Conservation (phyloP, 129 eudicot species). For the Helichrysum umbraculigerum region DNA sequence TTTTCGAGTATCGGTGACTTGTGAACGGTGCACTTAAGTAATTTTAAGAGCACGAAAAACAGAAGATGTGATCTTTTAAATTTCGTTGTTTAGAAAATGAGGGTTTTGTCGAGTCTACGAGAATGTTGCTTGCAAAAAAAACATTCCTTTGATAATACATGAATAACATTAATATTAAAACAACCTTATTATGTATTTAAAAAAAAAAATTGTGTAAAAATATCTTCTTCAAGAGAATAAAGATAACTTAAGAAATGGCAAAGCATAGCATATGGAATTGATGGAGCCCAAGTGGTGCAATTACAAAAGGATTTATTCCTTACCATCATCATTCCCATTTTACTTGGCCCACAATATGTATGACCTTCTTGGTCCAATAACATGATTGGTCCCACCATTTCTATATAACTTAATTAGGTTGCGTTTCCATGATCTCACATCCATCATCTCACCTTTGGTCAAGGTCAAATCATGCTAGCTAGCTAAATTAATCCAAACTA, state of each 20-base stretch:
- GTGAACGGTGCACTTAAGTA: background rate
- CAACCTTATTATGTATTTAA: too few species aligned
- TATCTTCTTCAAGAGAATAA: background rate
- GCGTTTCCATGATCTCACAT: conserved; percentile 37
- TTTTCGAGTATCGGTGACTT: background rate
- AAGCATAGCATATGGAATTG: conserved; percentile 6
- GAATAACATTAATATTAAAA: too few species aligned
- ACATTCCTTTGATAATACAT: background rate
- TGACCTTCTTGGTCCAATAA: conserved; percentile 31
- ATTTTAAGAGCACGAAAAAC: background rate
- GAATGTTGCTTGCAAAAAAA: background rate
- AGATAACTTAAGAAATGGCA: background rate
- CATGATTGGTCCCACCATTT: conserved; percentile 31
- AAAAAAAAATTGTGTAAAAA: too few species aligned
- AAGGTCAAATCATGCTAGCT: conserved; percentile 14
- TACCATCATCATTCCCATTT: conserved; percentile 33
- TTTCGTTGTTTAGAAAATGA: too few species aligned
- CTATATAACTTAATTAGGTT: conserved; percentile 21
- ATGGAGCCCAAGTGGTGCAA: conserved; percentile 35
- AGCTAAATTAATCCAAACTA: background rate
- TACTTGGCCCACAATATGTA: conserved; percentile 34
- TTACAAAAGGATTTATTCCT: conserved; percentile 31
- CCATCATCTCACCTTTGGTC: conserved; percentile 26
- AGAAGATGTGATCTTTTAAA: background rate
- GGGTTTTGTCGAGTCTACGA: background rate